Evolutionary conservation across 2,329 filamentous ascomycete species (phyloP).

Genomic region (Aspergillus candidus): DNA sequence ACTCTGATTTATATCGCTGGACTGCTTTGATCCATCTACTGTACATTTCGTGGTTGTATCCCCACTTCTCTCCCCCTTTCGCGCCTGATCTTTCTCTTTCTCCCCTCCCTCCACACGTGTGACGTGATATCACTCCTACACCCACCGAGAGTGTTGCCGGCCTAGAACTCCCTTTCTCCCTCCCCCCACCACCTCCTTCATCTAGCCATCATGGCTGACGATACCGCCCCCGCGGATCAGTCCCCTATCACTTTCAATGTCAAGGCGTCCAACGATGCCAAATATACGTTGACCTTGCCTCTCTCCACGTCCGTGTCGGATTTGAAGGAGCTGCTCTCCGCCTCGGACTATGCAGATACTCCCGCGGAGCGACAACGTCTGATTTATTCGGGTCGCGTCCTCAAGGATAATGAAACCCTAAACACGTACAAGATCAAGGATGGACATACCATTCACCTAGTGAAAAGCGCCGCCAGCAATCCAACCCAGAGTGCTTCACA

Average conservation of each 20-base stretch:
- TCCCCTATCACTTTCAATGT: conserved; percentile 89
- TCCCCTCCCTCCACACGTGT: conserved; percentile 1
- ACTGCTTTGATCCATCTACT: not conserved
- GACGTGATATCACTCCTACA: conserved; percentile 6
- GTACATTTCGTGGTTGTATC: not conserved
- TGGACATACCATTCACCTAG: conserved; percentile 91
- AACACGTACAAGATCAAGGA: conserved; percentile 89
- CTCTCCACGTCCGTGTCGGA: conserved; percentile 72
- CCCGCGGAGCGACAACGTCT: conserved; percentile 83
- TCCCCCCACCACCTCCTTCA: conserved; percentile 8
- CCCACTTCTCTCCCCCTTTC: conserved; percentile 1
- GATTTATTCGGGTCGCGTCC: conserved; percentile 93
- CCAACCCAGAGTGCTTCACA: conserved; percentile 52
- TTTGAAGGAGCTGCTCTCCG: conserved; percentile 81
- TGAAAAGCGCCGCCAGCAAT: conserved; percentile 93
- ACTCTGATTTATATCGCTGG: not conserved
- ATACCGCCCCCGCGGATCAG: conserved; percentile 50
- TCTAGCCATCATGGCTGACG: conserved; percentile 35
- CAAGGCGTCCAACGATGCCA: conserved; percentile 89
- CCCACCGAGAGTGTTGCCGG: not conserved
- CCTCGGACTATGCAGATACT: conserved; percentile 75
- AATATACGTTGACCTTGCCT: conserved; percentile 74
- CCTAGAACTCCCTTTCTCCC: conserved; percentile 7
- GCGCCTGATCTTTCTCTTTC: not conserved
- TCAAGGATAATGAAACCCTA: conserved; percentile 89